phyloP scores from a whole-genome alignment of 2,329 filamentous ascomycete species.

The Albophoma yamanashiensis region DNA sequence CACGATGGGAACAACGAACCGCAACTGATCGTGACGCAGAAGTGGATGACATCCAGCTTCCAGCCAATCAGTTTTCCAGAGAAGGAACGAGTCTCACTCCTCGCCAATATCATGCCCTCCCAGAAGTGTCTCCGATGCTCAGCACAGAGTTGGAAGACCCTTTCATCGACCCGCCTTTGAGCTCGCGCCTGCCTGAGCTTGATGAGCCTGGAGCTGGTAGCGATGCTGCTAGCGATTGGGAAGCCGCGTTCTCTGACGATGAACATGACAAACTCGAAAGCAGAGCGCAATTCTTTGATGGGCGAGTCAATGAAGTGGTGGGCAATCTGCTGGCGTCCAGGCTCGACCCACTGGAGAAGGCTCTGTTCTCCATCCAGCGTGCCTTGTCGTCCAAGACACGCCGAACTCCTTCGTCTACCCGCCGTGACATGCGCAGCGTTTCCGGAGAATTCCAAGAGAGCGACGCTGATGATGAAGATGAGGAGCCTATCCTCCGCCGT shows the following conservation, averaged over 20 bases:
- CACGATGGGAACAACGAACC: conserved; percentile 26
- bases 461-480: conserved; percentile 91
- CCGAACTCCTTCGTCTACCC: conserved; percentile 38
- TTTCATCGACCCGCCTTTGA: conserved; percentile 42
- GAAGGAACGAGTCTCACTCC: conserved; percentile 67
- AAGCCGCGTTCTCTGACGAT: conserved; percentile 69
- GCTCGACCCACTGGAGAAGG: conserved; percentile 70
- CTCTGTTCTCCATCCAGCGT: conserved; percentile 65
- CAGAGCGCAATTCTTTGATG: conserved; percentile 81
- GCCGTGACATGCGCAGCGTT: conserved; percentile 51
- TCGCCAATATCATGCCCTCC: conserved; percentile 36
- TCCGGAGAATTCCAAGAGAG: conserved; percentile 68
- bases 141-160: conserved; percentile 52
- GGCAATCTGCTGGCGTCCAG: conserved; percentile 65
- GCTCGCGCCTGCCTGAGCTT: conserved; percentile 35
- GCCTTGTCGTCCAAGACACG: conserved; percentile 49
- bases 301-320: conserved; percentile 78
- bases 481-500: conserved; percentile 54
- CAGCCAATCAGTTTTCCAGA: conserved; percentile 45
- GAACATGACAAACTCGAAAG: conserved; percentile 76
- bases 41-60: conserved; percentile 40
- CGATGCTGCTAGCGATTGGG: conserved; percentile 80
- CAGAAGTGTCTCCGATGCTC: conserved; percentile 33
- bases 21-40: conserved; percentile 29
- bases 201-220: conserved; percentile 29